Evolutionary conservation across 805 yeast species (phyloP), one percentile per base, ranked within the genome.

Genomic region (Saccharomyces eubayanus): DNA sequence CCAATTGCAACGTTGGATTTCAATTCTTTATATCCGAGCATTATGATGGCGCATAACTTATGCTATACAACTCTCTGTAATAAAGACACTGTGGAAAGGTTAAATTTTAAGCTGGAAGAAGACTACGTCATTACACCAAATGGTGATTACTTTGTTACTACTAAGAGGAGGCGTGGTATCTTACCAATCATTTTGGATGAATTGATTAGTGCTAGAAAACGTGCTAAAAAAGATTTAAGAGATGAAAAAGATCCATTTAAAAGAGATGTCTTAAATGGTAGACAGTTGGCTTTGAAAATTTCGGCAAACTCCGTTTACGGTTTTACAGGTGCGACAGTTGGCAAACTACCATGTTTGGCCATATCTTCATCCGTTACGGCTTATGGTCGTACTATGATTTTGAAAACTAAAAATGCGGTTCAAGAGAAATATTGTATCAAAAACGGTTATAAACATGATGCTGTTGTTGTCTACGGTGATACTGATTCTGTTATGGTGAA

Each of bases 401-500:
- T 92, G 71, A 76, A 81, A 61, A 94, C 99, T 0, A 94, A 92
- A 63, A 76, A 78, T 49, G 89, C 85, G 57, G 98, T 94, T 2
- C 91, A 90, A 70, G 82, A 83, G 43, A 79, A 81, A 53, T 94
- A 90, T 65, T 78, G 82, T 10, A 84, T 82, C n/a, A 81, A 80
- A 53, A 89, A 92, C 69, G 98, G 98, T 1, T 85, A 77, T 63
- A 77, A 80, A n/a, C 83, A 78, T 65, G 96, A 94, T 72, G 84
- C 98, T 0, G 80, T 85, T 60, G 99, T 94, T 57, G 85, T 94
- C 45, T 94, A 94, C 67, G 99, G 99, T 76, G 99, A 94, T 71
- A 94, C 99, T 0, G 99, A 94, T 78, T 95, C 99, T 8, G 99
- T 94, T 16, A 95, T 94, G 99, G 97, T 94, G 47, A 91, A 89